These are phyloP conservation scores for Podaxis mareebaensis DNA, from an alignment of 768 basidiomycete genomes.

Conservation along the genomic window DNA sequence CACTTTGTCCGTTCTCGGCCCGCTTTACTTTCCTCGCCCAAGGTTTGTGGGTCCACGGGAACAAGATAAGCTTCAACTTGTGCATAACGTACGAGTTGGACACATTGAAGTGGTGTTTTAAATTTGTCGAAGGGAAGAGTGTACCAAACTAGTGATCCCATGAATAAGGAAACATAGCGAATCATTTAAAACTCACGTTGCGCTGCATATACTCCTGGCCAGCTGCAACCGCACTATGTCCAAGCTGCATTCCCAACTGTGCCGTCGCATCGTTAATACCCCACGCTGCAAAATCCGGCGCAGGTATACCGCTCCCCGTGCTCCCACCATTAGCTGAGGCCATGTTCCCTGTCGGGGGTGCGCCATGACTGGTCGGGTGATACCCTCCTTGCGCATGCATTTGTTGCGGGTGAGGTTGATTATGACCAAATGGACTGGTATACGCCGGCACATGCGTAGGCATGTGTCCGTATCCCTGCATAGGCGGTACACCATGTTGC, in stretches of 20 bases:
- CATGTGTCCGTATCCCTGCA: conserved; percentile 15
- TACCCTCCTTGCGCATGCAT: conserved; percentile 19
- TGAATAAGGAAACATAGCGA: conserved; percentile 3
- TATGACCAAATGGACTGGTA: conserved; percentile 50
- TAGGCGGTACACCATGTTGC: conserved; percentile 26
- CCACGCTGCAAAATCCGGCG: conserved; percentile 68
- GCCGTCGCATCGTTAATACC: conserved; percentile 92
- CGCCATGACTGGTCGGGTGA: background rate
- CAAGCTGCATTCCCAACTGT: conserved; percentile 95
- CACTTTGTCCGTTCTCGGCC: conserved; percentile 64
- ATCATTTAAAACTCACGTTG: conserved; percentile 60
- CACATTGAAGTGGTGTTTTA: conserved; percentile 95
- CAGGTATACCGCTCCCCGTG: conserved; percentile 13
- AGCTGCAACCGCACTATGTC: conserved; percentile 86
- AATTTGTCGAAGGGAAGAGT: conserved; percentile 68
- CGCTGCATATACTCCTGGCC: conserved; percentile 96
- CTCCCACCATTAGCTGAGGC: background rate
- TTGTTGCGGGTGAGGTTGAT: conserved; percentile 34
- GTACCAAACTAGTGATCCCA: conserved; percentile 64
- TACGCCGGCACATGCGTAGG: conserved; percentile 46
- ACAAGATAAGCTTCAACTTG: conserved; percentile 86
- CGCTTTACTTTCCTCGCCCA: conserved; percentile 75
- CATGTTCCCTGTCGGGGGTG: conserved; percentile 17
- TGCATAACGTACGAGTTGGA: conserved; percentile 93
- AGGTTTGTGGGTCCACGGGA: conserved; percentile 92